phyloP scores from a whole-genome alignment of 2,329 filamentous ascomycete genomes.

The Pestalotiopsis sp. region DNA sequence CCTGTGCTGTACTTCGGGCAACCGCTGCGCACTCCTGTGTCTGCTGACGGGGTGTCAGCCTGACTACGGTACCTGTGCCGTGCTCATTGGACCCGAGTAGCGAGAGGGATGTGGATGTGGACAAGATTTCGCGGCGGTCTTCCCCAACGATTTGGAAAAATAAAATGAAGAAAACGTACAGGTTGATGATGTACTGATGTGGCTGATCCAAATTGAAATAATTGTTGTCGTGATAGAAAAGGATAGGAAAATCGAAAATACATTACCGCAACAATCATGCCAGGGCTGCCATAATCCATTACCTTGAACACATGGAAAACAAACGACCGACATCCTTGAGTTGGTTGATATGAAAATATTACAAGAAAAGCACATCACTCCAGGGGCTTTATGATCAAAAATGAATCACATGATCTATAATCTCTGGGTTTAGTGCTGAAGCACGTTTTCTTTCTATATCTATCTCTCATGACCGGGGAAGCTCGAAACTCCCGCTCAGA shows the following conservation, averaged over 20 bases:
- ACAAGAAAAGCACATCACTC: too few relatives aligned
- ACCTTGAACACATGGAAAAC: too few relatives aligned
- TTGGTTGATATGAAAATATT: too few relatives aligned
- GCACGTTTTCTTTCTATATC: background rate
- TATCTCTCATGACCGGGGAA: constrained; percentile 1
- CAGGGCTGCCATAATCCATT: too few relatives aligned
- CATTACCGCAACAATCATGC: too few relatives aligned
- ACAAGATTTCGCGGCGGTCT: background rate
- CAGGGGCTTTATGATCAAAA: background rate
- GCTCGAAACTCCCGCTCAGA: constrained; percentile 29
- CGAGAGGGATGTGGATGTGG: background rate
- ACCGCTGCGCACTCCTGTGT: constrained; percentile 21
- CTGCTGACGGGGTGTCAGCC: constrained; percentile 20
- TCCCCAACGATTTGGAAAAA: background rate
- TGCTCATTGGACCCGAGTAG: background rate
- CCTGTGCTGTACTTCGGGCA: constrained; percentile 21
- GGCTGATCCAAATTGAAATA: too few relatives aligned
- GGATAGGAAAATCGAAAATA: too few relatives aligned
- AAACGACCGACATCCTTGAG: too few relatives aligned
- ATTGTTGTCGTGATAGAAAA: too few relatives aligned
- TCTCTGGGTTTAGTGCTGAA: background rate
- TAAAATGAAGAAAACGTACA: background rate
- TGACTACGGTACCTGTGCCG: constrained; percentile 20
- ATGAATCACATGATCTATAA: background rate
- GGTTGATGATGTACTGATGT: too few relatives aligned